Evolutionary conservation across 2,329 filamentous ascomycete species (phyloP), one percentile per base, ranked within the genome.

Genomic region (Aspergillus sclerotialis): DNA sequence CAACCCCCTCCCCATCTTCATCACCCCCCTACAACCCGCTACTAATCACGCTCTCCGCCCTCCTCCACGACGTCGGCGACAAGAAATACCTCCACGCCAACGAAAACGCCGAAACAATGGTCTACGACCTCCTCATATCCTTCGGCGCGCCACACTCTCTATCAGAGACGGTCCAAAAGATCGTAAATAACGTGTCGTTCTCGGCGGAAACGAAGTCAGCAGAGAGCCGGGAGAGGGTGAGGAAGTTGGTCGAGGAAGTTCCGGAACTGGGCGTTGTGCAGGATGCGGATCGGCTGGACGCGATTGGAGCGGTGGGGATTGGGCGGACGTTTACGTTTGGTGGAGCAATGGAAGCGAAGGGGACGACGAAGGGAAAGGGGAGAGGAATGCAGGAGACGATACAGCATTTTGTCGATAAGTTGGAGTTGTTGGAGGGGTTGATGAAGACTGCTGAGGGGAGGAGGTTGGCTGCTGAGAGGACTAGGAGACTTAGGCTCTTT

Each of bases 251-350:
- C n/a, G 56, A 55, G 5, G 53, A 63, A 18, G 48, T 52, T 55
- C 85, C 85, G 1, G 86, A 92, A 58, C 67, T 92, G 21, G 88
- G 78, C 0, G 76, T 94, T 30, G 87, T 95, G 19, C 89, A 95
- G 63, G 90, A 95, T 60, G 89, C 89, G 4, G 90, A 95, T 65
- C 73, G 89, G 5, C 68, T 96, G n/a, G 90, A 96, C 63, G 84
- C 88, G 4, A 80, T 95, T 32, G 90, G 89, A 1, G 86, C 84
- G 0, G 76, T 95, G 18, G 90, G 90, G 0, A 80, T 94, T 37
- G 89, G 77, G 2, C 69, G 90, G 28, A 77, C 76, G 26, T 89
- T 92, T 56, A 79, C 82, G 0, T 95, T 79, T 56, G 78, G 82
- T 0, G 88, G 82, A 0, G 81, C 79, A 7, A 48, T 55, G 38